Percentiles rank a stretch among this genome's conserved stretches.
These are phyloP conservation scores for Russula ochroleuca DNA, from an alignment of 768 basidiomycete species.

Conservation along the genomic window DNA sequence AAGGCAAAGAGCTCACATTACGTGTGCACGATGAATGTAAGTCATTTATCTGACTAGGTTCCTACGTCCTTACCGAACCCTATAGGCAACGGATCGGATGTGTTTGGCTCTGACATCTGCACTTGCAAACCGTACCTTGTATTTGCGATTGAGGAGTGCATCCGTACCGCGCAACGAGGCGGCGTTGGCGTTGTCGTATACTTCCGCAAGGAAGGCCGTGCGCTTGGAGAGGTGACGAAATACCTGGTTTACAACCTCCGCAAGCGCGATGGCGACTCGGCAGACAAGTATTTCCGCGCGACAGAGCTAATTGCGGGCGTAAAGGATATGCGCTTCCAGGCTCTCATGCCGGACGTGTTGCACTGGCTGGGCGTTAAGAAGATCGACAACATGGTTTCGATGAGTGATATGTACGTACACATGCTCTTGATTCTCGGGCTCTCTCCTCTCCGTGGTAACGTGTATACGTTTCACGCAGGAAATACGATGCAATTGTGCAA, in stretches of 20 bases:
- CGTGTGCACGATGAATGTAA: constrained; percentile 93
- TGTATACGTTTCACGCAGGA: constrained; percentile 44
- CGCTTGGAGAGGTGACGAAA: constrained; percentile 92
- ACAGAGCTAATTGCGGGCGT: constrained; percentile 94
- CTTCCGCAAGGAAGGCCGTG: constrained; percentile 91
- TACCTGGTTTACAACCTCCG: constrained; percentile 95
- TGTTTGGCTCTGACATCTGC: constrained; percentile 91
- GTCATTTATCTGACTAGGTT: constrained; percentile 25
- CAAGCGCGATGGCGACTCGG: constrained; percentile 90
- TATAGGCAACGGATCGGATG: constrained; percentile 89
- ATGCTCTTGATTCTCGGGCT: background rate
- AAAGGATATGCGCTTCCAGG: constrained; percentile 93
- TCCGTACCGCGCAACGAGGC: constrained; percentile 73
- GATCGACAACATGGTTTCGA: constrained; percentile 85
- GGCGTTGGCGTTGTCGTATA: constrained; percentile 94
- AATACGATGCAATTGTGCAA: constrained; percentile 91
- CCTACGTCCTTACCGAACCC: background rate
- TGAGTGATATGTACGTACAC: constrained; percentile 74
- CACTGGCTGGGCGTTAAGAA: constrained; percentile 93
- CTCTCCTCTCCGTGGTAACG: background rate
- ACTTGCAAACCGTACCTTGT: constrained; percentile 91
- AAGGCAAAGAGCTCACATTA: constrained; percentile 74
- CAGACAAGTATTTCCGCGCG: constrained; percentile 89
- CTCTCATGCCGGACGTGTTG: constrained; percentile 92
- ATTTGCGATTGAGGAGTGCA: constrained; percentile 91